Evolutionary conservation across 2,329 filamentous ascomycete species (phyloP).

Genomic region (Zymoseptoria tritici): DNA sequence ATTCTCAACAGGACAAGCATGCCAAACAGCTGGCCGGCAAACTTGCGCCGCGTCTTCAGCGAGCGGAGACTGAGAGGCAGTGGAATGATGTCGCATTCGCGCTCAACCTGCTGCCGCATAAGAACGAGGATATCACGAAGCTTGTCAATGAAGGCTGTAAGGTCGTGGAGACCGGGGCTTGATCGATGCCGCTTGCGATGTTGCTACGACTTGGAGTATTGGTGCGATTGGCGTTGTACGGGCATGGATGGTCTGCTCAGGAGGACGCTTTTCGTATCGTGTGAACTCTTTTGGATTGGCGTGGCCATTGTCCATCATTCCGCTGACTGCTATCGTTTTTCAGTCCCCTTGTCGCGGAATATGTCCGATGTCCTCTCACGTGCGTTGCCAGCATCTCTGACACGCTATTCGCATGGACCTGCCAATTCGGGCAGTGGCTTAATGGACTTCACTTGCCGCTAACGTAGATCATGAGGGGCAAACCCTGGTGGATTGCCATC

Average conservation of each 20-base stretch:
- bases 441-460: neutral
- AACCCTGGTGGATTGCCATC: neutral
- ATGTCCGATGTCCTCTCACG: neutral
- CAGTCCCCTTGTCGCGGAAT: neutral
- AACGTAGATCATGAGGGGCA: neutral
- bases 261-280: neutral
- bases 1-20: constrained; percentile 71
- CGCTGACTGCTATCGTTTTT: neutral
- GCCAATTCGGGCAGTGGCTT: neutral
- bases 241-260: neutral
- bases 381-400: neutral
- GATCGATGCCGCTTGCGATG: neutral
- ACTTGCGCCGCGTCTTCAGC: constrained; percentile 72
- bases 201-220: neutral
- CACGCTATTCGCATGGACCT: neutral
- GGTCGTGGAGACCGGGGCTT: constrained; percentile 37
- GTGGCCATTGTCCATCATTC: neutral
- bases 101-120: constrained; percentile 80
- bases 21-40: constrained; percentile 91
- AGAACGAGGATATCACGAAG: constrained; percentile 83
- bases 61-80: constrained; percentile 87
- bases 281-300: neutral
- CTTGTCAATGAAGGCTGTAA: constrained; percentile 65
- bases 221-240: neutral
- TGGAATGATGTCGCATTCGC: constrained; percentile 98